Percentiles rank a stretch among this genome's conserved stretches.
These are phyloP conservation scores for Zoysia japonica DNA, from an alignment of 176 grass and related monocot species.

Conservation along the genomic window DNA sequence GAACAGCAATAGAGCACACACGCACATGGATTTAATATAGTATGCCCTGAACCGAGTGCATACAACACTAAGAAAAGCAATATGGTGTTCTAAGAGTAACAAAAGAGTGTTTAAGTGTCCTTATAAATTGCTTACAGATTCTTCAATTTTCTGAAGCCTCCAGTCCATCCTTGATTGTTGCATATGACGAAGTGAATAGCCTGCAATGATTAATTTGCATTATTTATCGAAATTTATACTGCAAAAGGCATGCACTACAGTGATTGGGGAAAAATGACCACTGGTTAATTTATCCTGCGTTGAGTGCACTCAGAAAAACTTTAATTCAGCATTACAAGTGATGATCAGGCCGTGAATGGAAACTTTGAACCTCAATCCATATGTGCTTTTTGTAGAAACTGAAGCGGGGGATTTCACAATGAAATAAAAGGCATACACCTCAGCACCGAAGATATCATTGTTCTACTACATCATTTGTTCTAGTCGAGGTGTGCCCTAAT, in stretches of 20 bases:
- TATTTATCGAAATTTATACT: neutral
- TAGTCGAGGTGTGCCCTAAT: neutral
- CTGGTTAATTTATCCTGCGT: neutral
- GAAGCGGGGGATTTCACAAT: neutral
- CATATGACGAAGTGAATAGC: conserved; percentile 74
- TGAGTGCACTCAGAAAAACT: neutral
- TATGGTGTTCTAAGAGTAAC: neutral
- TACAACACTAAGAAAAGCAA: neutral
- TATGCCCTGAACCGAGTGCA: neutral
- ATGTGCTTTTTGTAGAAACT: neutral
- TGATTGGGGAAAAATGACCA: neutral
- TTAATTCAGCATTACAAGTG: neutral
- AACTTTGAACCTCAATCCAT: conserved; percentile 5
- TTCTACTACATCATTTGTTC: neutral
- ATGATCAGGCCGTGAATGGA: neutral
- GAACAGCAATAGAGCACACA: neutral
- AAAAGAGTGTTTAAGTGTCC: neutral
- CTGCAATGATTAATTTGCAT: conserved; percentile 26
- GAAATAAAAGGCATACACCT: neutral
- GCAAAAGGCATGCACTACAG: neutral
- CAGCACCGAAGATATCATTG: neutral
- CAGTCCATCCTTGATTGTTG: conserved; percentile 77
- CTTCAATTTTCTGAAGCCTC: conserved; percentile 77
- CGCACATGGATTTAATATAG: neutral
- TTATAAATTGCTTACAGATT: conserved; percentile 66